phyloP scores from a whole-genome alignment of 768 basidiomycete genomes.

The Hygrocybe punicea region DNA sequence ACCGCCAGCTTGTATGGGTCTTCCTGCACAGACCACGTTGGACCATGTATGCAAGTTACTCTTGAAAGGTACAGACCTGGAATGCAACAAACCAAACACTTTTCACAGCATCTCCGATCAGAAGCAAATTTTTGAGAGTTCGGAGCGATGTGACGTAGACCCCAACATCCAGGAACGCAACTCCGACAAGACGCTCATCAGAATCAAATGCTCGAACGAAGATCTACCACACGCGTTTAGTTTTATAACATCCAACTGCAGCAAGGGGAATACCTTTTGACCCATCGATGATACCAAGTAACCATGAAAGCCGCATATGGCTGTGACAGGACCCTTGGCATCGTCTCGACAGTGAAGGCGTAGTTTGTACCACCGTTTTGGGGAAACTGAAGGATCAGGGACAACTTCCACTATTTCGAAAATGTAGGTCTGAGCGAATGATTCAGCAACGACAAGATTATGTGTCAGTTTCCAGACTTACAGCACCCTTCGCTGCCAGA shows the following conservation, averaged over 20 bases:
- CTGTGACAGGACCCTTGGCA: slow-evolving; percentile 89
- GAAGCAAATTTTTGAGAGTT: slow-evolving; percentile 85
- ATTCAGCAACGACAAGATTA: not conserved
- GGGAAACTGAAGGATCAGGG: slow-evolving; percentile 54
- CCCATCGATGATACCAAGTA: slow-evolving; percentile 96
- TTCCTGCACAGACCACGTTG: slow-evolving; percentile 53
- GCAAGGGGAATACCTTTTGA: slow-evolving; percentile 65
- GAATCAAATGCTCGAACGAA: slow-evolving; percentile 93
- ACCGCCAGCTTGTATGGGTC: slow-evolving; percentile 91
- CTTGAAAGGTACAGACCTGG: slow-evolving; percentile 57
- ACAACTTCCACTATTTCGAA: slow-evolving; percentile 95
- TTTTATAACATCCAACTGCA: too few species aligned
- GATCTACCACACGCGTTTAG: slow-evolving; percentile 49
- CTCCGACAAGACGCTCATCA: slow-evolving; percentile 91
- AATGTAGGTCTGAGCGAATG: slow-evolving; percentile 72
- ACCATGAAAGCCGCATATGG: slow-evolving; percentile 83
- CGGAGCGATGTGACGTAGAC: slow-evolving; percentile 88
- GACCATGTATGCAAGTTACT: slow-evolving; percentile 1
- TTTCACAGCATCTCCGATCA: slow-evolving; percentile 89
- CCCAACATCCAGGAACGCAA: slow-evolving; percentile 94
- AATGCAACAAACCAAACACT: slow-evolving; percentile 91
- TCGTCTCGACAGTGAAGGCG: slow-evolving; percentile 85
- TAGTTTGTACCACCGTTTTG: slow-evolving; percentile 73
- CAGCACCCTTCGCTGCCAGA: slow-evolving; percentile 86
- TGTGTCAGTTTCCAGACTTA: slow-evolving; percentile 45